These are phyloP conservation scores for Carex scoparia DNA, from an alignment of 176 grass and related monocot species.

Conservation along the genomic window DNA sequence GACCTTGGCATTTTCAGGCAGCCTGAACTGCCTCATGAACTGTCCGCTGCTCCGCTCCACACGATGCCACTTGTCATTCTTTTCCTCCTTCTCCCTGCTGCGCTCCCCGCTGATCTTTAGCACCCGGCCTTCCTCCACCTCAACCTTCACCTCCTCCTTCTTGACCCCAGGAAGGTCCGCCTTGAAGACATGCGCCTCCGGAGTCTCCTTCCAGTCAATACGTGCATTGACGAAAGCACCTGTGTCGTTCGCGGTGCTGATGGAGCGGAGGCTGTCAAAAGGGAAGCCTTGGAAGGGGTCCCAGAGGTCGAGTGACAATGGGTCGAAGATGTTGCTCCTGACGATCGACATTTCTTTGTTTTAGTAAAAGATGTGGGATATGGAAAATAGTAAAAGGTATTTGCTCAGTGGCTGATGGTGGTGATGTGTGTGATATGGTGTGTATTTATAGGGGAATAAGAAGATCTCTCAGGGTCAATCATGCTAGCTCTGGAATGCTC, in stretches of 20 bases:
- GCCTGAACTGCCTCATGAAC: conserved; percentile 25
- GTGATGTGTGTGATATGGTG: background rate
- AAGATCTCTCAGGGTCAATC: background rate
- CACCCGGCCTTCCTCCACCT: conserved; percentile 7
- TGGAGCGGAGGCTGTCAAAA: background rate
- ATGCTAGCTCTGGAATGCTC: background rate
- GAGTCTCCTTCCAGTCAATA: conserved; percentile 56
- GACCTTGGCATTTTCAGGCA: conserved; percentile 9
- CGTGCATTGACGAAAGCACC: background rate
- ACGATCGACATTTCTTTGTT: background rate
- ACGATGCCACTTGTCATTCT: conserved; percentile 3
- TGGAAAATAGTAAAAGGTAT: background rate
- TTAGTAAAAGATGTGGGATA: background rate
- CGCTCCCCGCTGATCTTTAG: background rate
- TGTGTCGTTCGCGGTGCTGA: background rate
- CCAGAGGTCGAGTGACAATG: conserved; percentile 1
- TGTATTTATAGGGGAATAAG: background rate
- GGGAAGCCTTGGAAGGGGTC: conserved; percentile 13
- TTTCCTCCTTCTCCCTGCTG: conserved; percentile 10
- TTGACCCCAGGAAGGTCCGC: background rate
- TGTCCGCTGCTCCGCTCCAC: conserved; percentile 48
- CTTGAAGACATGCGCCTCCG: conserved; percentile 8
- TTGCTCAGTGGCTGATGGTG: background rate
- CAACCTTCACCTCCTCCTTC: conserved; percentile 20
- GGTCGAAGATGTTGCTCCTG: conserved; percentile 13